Evolutionary conservation across 1,284 basidiomycete species (phyloP).

Genomic region (Puccinia sorghi): DNA sequence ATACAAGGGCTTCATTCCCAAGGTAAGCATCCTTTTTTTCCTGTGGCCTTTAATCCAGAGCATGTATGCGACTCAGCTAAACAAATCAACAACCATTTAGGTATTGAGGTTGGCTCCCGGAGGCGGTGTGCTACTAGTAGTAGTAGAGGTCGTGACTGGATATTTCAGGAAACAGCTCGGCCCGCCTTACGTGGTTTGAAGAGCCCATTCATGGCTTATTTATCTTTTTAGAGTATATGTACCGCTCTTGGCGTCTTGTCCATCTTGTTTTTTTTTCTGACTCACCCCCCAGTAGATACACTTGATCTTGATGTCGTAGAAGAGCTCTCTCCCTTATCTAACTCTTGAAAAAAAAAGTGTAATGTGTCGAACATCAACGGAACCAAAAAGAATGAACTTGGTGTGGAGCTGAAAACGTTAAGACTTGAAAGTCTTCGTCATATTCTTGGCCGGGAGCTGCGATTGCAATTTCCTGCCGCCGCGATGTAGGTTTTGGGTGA

Average conservation of each 20-base stretch:
- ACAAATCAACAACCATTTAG: conserved; percentile 58
- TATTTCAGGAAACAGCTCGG: conserved; percentile 68
- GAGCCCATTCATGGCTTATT: not conserved
- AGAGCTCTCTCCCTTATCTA: too few species aligned
- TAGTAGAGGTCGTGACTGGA: conserved; percentile 78
- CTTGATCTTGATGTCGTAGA: too few species aligned
- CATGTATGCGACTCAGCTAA: not conserved
- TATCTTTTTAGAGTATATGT: not conserved
- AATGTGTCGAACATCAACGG: too few species aligned
- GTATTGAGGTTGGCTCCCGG: conserved; percentile 85
- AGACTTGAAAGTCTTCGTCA: too few species aligned
- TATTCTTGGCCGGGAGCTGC: too few species aligned
- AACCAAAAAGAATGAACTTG: too few species aligned
- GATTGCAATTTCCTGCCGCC: too few species aligned
- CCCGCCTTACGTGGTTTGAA: conserved; percentile 33
- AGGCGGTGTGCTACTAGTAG: conserved; percentile 87
- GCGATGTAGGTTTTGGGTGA: too few species aligned
- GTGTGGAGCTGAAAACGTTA: too few species aligned
- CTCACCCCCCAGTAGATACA: too few species aligned
- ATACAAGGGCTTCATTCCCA: conserved; percentile 83
- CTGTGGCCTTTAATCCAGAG: not conserved
- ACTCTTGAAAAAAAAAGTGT: too few species aligned
- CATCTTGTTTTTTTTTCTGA: too few species aligned
- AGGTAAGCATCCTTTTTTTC: conserved; percentile 52
- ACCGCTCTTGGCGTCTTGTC: not conserved